Conservation (phyloP, 2,329 filamentous ascomycete species). For the Spiromastix sp. region DNA sequence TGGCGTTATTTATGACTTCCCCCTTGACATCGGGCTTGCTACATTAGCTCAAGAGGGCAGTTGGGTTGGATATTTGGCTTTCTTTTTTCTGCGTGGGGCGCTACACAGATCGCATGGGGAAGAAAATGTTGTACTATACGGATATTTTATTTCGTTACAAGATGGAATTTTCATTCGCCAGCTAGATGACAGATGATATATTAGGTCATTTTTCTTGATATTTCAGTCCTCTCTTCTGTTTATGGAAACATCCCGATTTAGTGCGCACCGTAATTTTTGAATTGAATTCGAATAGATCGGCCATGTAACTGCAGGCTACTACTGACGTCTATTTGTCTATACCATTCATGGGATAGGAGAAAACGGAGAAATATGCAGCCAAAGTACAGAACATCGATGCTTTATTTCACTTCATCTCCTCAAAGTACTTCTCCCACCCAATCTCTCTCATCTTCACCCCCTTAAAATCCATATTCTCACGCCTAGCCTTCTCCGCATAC, state of each 20-base stretch:
- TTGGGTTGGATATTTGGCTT: too few species aligned
- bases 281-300: slow-evolving; percentile 5
- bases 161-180: too few species aligned
- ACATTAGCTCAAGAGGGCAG: too few species aligned
- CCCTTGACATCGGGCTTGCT: too few species aligned
- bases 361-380: neutral
- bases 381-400: neutral
- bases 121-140: too few species aligned
- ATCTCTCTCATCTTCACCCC: slow-evolving; percentile 32
- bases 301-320: neutral
- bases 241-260: neutral
- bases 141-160: too few species aligned
- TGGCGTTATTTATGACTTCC: too few species aligned
- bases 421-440: slow-evolving; percentile 36
- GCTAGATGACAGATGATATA: too few species aligned
- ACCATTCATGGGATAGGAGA: neutral
- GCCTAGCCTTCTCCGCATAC: slow-evolving; percentile 31
- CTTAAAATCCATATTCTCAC: slow-evolving; percentile 34
- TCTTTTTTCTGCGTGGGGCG: too few species aligned
- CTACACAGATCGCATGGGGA: too few species aligned
- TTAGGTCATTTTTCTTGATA: too few species aligned
- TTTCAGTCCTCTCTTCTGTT: neutral
- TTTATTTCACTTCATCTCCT: slow-evolving; percentile 23
- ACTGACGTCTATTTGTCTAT: neutral
- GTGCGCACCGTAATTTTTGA: neutral